phyloP scores from a whole-genome alignment of 192 early-diverging fungal species.

The Gorgonomyces haynaldii region DNA sequence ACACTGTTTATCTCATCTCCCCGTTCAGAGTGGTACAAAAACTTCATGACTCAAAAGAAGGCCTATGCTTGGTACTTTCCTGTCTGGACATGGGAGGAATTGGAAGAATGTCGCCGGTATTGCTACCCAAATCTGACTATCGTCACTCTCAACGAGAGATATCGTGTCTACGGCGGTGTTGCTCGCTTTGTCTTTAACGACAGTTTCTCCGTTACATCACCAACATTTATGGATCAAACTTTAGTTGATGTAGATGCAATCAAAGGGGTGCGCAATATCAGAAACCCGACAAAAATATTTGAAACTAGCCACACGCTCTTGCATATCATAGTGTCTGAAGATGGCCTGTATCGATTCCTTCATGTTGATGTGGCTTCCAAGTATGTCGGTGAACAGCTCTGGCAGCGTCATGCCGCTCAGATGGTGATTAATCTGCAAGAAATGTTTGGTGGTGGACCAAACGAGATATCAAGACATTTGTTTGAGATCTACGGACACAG shows the following conservation, averaged over 20 bases:
- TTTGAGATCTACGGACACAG: conserved; percentile 15
- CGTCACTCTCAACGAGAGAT: conserved; percentile 2
- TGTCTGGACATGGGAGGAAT: conserved; percentile 10
- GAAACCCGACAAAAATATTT: conserved; percentile 11
- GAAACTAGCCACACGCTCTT: conserved; percentile 6
- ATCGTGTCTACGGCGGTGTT: conserved; percentile 16
- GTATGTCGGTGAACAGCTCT: conserved; percentile 16
- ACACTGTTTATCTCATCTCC: conserved; percentile 13
- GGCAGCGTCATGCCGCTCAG: conserved; percentile 15
- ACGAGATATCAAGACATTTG: conserved; percentile 18
- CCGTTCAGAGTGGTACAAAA: conserved; percentile 12
- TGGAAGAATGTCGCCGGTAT: conserved; percentile 8
- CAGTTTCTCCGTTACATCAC: conserved; percentile 2
- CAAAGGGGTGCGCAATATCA: conserved; percentile 2
- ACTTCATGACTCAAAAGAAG: conserved; percentile 12
- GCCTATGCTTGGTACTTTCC: conserved; percentile 11
- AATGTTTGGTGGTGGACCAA: conserved; percentile 12
- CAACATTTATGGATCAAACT: conserved; percentile 1
- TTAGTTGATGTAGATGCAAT: conserved; percentile 11
- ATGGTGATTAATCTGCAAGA: conserved; percentile 14
- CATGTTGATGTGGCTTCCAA: conserved; percentile 13
- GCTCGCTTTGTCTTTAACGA: conserved; percentile 16
- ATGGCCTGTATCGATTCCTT: conserved; percentile 11
- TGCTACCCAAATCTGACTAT: conserved; percentile 13
- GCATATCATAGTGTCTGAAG: conserved; percentile 4